phyloP scores from a whole-genome alignment of 805 yeast species.

The Candida lessepsii region DNA sequence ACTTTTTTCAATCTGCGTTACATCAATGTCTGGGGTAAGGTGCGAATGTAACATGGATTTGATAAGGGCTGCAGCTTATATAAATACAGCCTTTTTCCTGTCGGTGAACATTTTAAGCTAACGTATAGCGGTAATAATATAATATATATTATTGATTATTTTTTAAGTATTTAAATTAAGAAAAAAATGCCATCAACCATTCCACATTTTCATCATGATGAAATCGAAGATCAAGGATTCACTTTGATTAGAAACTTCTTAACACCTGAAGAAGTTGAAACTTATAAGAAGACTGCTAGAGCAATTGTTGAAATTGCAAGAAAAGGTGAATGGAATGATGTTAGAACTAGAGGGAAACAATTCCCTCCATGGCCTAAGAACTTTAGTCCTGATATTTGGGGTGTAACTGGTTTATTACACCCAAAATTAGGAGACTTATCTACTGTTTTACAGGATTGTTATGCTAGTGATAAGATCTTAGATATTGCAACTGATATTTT shows the following conservation, averaged over 20 bases:
- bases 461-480: conserved; percentile 38
- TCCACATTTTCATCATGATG: conserved; percentile 31
- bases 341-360: conserved; percentile 51
- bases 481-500: conserved; percentile 42
- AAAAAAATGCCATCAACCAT: conserved; percentile 21
- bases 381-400: conserved; percentile 54
- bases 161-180: no score
- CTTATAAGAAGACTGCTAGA: conserved; percentile 37
- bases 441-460: conserved; percentile 39
- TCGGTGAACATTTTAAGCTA: no score
- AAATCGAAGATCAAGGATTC: conserved; percentile 36
- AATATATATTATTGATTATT: no score
- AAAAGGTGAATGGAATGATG: conserved; percentile 48
- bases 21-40: no score
- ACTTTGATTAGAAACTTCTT: conserved; percentile 41
- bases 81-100: no score
- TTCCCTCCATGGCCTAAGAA: conserved; percentile 59
- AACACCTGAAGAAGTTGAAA: conserved; percentile 36
- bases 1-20: no score
- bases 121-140: no score
- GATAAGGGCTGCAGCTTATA: no score
- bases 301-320: conserved; percentile 41
- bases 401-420: conserved; percentile 46
- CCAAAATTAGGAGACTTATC: conserved; percentile 42
- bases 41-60: no score